Evolutionary conservation across 2,329 filamentous ascomycete species (phyloP), one percentile per base, ranked within the genome.

Genomic region (Alternaria sp.): DNA sequence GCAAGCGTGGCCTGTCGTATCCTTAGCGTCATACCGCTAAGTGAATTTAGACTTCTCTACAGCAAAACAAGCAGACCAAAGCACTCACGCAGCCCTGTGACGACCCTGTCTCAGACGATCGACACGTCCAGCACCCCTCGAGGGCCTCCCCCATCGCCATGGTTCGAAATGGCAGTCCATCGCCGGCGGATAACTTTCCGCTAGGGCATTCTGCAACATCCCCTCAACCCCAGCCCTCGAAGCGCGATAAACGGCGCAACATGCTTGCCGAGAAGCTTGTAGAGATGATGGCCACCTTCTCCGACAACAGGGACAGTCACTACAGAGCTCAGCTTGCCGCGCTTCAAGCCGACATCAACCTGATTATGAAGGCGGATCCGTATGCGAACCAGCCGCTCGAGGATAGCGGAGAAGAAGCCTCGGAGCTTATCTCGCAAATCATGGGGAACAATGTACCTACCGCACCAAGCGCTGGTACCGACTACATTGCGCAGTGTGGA

Each of bases 261-360:
- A 88, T 89, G 71, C 87, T 97, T 61, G 87, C 88, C 66, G 93
- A 97, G 61, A 89, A 90, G 63, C 85, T 97, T 6, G 85, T 87
- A 39, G 86, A 88, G 55, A 88, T 97, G 78, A 88, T 89, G 54
- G 87, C 90, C 53, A 88, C 88, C 66, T 94, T 97, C 78, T 86
- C 88, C 63, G 86, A 89, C 63, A 93, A 96, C 72, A 86, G 91
- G 65, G 92, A 97, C 77, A 83, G 86, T 62, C 88, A 92, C 70
- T 98, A 96, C 78, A 88, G 93, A 62, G 91, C 95, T 66, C 92
- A 97, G 78, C 85, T 97, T 2, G 90, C 95, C 71, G 92, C 92
- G 66, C 87, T 97, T n/a, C 93, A 97, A 79, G 88, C 92, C 65
- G 93, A 97, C 77, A 93, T 93, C 79, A 91, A 86, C 58, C 84